Evolutionary conservation across 495 filamentous ascomycete genomes (phyloP).

Genomic region (Aspergillus sclerotioniger): DNA sequence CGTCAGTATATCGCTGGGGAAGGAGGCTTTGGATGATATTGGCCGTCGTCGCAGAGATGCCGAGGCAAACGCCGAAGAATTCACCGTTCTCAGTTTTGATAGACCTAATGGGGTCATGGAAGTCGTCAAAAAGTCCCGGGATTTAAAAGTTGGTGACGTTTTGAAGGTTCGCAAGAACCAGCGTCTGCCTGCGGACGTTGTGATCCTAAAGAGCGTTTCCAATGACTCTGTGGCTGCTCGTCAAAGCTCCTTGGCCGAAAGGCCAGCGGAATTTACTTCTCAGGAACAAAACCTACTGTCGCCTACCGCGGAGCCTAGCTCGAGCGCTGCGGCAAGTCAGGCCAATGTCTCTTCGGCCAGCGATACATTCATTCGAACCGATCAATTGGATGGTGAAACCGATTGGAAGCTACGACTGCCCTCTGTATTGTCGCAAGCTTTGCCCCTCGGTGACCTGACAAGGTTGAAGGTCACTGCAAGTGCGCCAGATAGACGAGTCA

Average conservation of each 20-base stretch:
- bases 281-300: slow-evolving; percentile 21
- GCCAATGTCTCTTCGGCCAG: slow-evolving; percentile 46
- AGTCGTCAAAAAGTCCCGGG: slow-evolving; percentile 74
- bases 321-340: slow-evolving; percentile 13
- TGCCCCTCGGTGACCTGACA: slow-evolving; percentile 66
- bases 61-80: slow-evolving; percentile 92
- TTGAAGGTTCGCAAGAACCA: slow-evolving; percentile 88
- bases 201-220: slow-evolving; percentile 81
- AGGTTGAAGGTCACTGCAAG: slow-evolving; percentile 77
- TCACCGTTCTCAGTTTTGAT: slow-evolving; percentile 71
- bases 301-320: slow-evolving; percentile 10
- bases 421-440: slow-evolving; percentile 73
- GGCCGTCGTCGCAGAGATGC: slow-evolving; percentile 78
- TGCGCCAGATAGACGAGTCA: slow-evolving; percentile 86
- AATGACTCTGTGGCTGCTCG: slow-evolving; percentile 51
- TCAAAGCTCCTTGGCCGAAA: slow-evolving; percentile 18
- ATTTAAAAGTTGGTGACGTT: slow-evolving; percentile 92
- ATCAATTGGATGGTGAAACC: slow-evolving; percentile 97
- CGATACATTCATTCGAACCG: slow-evolving; percentile 95
- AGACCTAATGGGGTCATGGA: slow-evolving; percentile 44
- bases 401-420: slow-evolving; percentile 97
- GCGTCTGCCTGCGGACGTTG: slow-evolving; percentile 88
- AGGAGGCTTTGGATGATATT: slow-evolving; percentile 95
- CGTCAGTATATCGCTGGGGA: slow-evolving; percentile 84
- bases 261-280: slow-evolving; percentile 23